A percentile compares a stretch with the other conserved stretches of the same genome.
Evolutionary conservation across 1,284 basidiomycete genomes (phyloP).

Genomic region (Coniferiporia weirii): DNA sequence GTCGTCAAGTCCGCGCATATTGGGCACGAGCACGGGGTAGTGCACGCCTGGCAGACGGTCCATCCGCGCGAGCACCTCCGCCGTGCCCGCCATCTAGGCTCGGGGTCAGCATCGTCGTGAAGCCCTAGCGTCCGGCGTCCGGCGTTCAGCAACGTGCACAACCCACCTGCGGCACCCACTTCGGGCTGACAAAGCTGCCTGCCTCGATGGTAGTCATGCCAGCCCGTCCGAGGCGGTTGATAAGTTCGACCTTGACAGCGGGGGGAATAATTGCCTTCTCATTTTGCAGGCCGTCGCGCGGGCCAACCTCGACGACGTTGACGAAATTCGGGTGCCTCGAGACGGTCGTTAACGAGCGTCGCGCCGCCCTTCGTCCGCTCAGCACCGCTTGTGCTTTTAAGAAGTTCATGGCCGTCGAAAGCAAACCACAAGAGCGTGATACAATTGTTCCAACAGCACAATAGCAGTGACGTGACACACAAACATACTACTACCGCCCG

Average conservation of each 20-base stretch:
- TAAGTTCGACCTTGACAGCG: constrained; percentile 75
- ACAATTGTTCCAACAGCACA: not conserved
- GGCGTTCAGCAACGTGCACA: constrained; percentile 15
- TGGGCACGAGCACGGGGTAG: constrained; percentile 86
- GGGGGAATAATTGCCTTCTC: constrained; percentile 74
- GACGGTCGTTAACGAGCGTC: not conserved
- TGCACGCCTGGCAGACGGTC: constrained; percentile 50
- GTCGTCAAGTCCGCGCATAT: constrained; percentile 70
- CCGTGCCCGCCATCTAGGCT: constrained; percentile 79
- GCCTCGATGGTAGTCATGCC: constrained; percentile 79
- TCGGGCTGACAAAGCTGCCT: constrained; percentile 89
- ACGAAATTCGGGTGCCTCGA: constrained; percentile 34
- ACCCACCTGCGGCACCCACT: constrained; percentile 87
- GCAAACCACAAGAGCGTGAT: not conserved
- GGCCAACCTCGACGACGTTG: constrained; percentile 87
- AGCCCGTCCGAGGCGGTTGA: constrained; percentile 67
- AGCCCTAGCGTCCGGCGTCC: not conserved
- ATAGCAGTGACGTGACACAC: not conserved
- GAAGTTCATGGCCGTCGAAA: not conserved
- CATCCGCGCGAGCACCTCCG: constrained; percentile 61
- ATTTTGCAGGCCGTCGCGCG: constrained; percentile 92
- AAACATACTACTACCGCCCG: no score
- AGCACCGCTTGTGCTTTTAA: not conserved
- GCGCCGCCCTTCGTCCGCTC: not conserved
- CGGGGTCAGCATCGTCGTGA: not conserved